Evolutionary conservation across 768 basidiomycete species (phyloP).

Genomic region (Suillus brevipes): DNA sequence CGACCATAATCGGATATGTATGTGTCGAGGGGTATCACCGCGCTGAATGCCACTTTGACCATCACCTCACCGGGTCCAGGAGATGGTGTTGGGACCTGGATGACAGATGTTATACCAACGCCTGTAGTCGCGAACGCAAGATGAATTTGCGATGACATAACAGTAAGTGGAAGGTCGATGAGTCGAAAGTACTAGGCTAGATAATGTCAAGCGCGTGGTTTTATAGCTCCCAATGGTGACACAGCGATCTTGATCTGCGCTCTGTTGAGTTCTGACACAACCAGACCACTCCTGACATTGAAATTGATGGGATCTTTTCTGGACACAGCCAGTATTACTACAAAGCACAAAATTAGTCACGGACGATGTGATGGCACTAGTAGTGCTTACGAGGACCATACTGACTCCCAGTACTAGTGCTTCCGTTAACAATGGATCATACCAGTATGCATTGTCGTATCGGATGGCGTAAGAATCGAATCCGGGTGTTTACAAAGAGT

Average conservation of each 20-base stretch:
- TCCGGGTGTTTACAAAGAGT: too few relatives aligned
- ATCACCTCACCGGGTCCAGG: slow-evolving; percentile 41
- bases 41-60: slow-evolving; percentile 41
- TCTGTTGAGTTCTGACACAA: background rate
- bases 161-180: background rate
- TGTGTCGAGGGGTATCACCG: slow-evolving; percentile 42
- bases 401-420: background rate
- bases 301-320: background rate
- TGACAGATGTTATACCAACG: slow-evolving; percentile 36
- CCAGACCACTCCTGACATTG: background rate
- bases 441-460: background rate
- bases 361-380: background rate
- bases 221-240: background rate
- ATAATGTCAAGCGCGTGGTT: background rate
- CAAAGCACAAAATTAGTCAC: background rate
- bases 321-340: background rate
- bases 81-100: slow-evolving; percentile 35
- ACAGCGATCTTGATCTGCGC: background rate
- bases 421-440: background rate
- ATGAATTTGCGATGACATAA: slow-evolving; percentile 31
- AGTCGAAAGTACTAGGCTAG: background rate
- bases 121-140: slow-evolving; percentile 41
- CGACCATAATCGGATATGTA: slow-evolving; percentile 39
- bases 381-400: background rate
- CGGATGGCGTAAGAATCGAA: background rate